These are phyloP conservation scores for Bathelium albidoporum DNA, from an alignment of 495 filamentous ascomycete genomes.

Conservation along the genomic window DNA sequence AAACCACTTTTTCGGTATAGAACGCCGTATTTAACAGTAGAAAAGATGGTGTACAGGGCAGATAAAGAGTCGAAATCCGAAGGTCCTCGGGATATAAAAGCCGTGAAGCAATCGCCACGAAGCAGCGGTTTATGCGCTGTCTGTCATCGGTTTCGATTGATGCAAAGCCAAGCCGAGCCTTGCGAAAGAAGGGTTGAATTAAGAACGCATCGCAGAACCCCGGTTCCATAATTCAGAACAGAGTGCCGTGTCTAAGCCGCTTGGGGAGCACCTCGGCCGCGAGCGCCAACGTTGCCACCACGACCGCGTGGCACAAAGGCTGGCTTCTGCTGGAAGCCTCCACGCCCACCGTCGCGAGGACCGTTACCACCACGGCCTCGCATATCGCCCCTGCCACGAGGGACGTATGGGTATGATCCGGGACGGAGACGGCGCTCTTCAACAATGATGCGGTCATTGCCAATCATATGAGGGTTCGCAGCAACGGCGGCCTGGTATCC, in stretches of 20 bases:
- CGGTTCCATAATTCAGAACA: background rate
- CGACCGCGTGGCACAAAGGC: slow-evolving; percentile 18
- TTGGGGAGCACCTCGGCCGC: slow-evolving; percentile 38
- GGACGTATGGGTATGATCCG: slow-evolving; percentile 37
- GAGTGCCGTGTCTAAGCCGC: too few relatives aligned
- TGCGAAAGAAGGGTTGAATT: background rate
- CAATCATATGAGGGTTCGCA: slow-evolving; percentile 78
- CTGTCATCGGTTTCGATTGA: background rate
- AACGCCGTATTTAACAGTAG: slow-evolving; percentile 1
- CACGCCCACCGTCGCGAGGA: slow-evolving; percentile 51
- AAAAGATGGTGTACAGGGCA: slow-evolving; percentile 3
- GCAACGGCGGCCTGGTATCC: slow-evolving; percentile 71
- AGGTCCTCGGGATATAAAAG: background rate
- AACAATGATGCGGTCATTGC: slow-evolving; percentile 67
- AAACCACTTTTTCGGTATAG: background rate
- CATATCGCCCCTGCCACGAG: slow-evolving; percentile 46
- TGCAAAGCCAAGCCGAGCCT: background rate
- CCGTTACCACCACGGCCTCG: slow-evolving; percentile 39
- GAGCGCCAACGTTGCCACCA: slow-evolving; percentile 13
- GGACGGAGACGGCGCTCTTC: slow-evolving; percentile 79
- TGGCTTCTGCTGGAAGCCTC: slow-evolving; percentile 54
- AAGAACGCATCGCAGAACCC: background rate
- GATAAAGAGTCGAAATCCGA: background rate
- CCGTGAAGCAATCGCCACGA: background rate
- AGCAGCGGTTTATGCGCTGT: background rate